Evolutionary conservation across 202 grass and related monocot species (phyloP), one percentile per base, ranked within the genome.

Genomic region (Tripidium arundinaceum): DNA sequence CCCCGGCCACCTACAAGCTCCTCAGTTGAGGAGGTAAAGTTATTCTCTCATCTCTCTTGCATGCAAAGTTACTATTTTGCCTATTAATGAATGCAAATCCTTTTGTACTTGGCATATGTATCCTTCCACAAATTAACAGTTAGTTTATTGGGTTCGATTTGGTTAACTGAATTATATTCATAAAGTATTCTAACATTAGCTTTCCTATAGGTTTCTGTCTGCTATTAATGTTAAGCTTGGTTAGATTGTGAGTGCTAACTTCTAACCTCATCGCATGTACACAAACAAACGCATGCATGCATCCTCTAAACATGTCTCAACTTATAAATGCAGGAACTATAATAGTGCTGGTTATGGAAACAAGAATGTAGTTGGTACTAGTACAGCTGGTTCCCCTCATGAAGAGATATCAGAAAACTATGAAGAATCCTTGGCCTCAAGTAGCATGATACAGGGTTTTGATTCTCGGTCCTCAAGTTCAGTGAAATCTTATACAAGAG

Each of bases 1-100:
- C 87, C 1, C 50, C 72, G 1, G 86, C 82, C 11, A 94, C 88
- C 6, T 98, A 91, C 63, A 92, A 66, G 31, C 86, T 98, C 49
- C 86, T 98, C 47, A 82, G 25, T 68, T 93, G 72, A 89, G 73
- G 88, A 93, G 88, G 90, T 97, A 93, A n/a, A 82, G 8, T 72
- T 31, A 65, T 74, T 70, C 43, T 85, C 62, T 91, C 82, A 66
- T 75, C 27, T 85, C 63, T 91, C 79, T 75, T 62, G 9, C 69
- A 58, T 60, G 41, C 37, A 43, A 79, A 26, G 60, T 79, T 52
- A 11, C 2, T 61, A 36, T 75, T 86, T 29, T 19, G 16, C 58
- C 33, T 90, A 27, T 50, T 66, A 43, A 75, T 83, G 28, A 42
- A 50, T 79, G 74, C 10, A 25, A 64, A 43, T 9, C 7, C 9